Conservation (phyloP, 78 protist genomes). For the Anaeramoeba ignava region DNA sequence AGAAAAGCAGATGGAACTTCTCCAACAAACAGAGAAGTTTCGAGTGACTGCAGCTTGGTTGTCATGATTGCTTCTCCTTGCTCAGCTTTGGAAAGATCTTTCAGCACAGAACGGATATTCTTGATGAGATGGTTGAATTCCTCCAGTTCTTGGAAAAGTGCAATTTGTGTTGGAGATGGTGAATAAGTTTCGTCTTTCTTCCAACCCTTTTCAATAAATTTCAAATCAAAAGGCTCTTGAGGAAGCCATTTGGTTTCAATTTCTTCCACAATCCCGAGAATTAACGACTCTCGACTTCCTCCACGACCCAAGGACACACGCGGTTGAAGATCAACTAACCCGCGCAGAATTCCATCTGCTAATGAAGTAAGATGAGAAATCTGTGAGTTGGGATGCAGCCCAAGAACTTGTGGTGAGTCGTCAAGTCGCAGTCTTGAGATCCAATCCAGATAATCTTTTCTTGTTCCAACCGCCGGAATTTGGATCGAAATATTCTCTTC, state of each 20-base stretch:
- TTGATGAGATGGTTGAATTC: constrained; percentile 58
- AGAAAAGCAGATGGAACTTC: constrained; percentile 25
- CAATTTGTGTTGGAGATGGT: constrained; percentile 52
- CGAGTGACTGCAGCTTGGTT: constrained; percentile 54
- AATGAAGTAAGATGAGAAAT: constrained; percentile 54
- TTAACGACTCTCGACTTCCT: constrained; percentile 28
- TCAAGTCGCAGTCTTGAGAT: constrained; percentile 45
- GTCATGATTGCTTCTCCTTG: constrained; percentile 74
- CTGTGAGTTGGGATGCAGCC: constrained; percentile 83
- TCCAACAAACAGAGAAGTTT: constrained; percentile 46
- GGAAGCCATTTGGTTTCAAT: constrained; percentile 19
- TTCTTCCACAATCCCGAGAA: constrained; percentile 9
- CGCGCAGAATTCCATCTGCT: constrained; percentile 36
- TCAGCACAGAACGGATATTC: constrained; percentile 36
- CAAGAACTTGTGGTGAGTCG: constrained; percentile 71
- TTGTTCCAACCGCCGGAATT: not conserved
- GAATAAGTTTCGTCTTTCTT: constrained; percentile 11
- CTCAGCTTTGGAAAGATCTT: constrained; percentile 54
- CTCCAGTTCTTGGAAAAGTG: constrained; percentile 71
- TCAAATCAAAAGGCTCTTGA: constrained; percentile 31
- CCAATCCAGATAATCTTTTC: constrained; percentile 4
- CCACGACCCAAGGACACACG: constrained; percentile 40
- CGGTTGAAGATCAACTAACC: constrained; percentile 58
- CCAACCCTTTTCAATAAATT: not conserved
- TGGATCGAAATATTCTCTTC: constrained; percentile 33